Percentiles rank a stretch among this genome's conserved stretches.
Conservation (phyloP, 192 early-diverging fungal species). For the Coemansia sp. region DNA sequence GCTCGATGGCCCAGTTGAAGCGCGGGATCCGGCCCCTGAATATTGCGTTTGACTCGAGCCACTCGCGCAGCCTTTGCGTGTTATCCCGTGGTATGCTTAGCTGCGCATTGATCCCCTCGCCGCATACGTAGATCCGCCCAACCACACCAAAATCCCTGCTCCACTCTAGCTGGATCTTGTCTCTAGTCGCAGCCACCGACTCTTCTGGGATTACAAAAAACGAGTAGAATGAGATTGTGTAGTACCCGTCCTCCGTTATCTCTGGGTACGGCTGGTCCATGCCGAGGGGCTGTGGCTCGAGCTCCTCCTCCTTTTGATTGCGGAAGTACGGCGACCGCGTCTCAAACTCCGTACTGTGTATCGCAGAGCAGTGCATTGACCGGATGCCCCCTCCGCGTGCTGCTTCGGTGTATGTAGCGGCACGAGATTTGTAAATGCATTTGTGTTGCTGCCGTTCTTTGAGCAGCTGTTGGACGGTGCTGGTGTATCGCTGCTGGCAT, state of each 20-base stretch:
- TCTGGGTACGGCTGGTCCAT: constrained; percentile 48
- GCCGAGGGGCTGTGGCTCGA: constrained; percentile 20
- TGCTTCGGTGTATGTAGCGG: too few species aligned
- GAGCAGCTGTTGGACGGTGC: background rate
- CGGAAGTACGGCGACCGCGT: constrained; percentile 38
- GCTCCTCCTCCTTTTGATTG: background rate
- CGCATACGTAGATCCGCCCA: constrained; percentile 72
- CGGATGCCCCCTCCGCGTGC: background rate
- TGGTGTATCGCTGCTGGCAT: background rate
- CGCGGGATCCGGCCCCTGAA: constrained; percentile 32
- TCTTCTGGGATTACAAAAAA: constrained; percentile 30
- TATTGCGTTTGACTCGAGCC: constrained; percentile 47
- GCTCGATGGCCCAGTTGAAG: constrained; percentile 69
- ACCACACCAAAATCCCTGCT: constrained; percentile 54
- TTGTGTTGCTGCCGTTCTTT: background rate
- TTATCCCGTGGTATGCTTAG: constrained; percentile 63
- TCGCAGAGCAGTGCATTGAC: too few species aligned
- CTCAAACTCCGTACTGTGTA: background rate
- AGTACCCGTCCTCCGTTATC: constrained; percentile 24
- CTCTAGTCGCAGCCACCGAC: constrained; percentile 6
- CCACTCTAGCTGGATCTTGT: constrained; percentile 43
- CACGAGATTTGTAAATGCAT: too few species aligned
- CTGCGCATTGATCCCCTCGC: constrained; percentile 82
- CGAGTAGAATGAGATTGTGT: constrained; percentile 50
- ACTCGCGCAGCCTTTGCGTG: constrained; percentile 54